Percentiles rank a stretch among this genome's conserved stretches.
These are phyloP conservation scores for Dichomitus squalens DNA, from an alignment of 1,284 basidiomycete genomes.

Conservation along the genomic window DNA sequence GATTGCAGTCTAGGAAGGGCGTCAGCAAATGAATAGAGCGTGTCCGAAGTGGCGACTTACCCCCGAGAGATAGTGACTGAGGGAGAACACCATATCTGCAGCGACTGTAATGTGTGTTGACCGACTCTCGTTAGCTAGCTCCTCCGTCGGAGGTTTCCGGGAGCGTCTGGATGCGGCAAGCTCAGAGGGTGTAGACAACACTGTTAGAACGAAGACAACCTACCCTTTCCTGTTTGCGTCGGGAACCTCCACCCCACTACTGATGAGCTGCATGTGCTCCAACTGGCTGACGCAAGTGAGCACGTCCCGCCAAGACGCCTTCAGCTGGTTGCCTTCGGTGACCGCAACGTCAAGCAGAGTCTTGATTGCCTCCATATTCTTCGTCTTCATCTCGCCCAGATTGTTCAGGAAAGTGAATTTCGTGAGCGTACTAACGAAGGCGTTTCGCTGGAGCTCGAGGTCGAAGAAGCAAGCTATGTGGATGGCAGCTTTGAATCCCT, in stretches of 20 bases:
- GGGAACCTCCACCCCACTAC: slow-evolving; percentile 81
- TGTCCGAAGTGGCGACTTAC: slow-evolving; percentile 48
- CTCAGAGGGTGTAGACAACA: background rate
- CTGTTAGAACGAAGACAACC: slow-evolving; percentile 26
- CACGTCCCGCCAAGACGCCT: slow-evolving; percentile 95
- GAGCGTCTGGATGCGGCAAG: slow-evolving; percentile 42
- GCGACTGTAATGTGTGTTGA: slow-evolving; percentile 99
- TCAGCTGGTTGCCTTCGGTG: slow-evolving; percentile 91
- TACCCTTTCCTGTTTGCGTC: slow-evolving; percentile 81
- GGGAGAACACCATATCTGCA: slow-evolving; percentile 98
- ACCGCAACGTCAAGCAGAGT: slow-evolving; percentile 90
- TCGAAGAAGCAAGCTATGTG: slow-evolving; percentile 95
- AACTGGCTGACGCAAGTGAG: slow-evolving; percentile 95
- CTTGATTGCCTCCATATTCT: slow-evolving; percentile 99
- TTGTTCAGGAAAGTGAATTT: slow-evolving; percentile 98
- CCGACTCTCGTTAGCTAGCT: slow-evolving; percentile 94
- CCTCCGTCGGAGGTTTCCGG: slow-evolving; percentile 83
- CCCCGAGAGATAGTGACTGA: slow-evolving; percentile 92
- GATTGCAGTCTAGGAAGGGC: slow-evolving; percentile 78
- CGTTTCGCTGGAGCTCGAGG: slow-evolving; percentile 92
- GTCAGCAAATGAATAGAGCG: slow-evolving; percentile 10
- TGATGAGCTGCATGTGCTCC: slow-evolving; percentile 97
- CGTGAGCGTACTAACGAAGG: slow-evolving; percentile 95
- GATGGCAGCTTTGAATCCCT: slow-evolving; percentile 93
- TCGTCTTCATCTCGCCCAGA: slow-evolving; percentile 95